Base-by-base conservation (phyloP, 495 filamentous ascomycete species). In the Pyrenula aspistea region DNA sequence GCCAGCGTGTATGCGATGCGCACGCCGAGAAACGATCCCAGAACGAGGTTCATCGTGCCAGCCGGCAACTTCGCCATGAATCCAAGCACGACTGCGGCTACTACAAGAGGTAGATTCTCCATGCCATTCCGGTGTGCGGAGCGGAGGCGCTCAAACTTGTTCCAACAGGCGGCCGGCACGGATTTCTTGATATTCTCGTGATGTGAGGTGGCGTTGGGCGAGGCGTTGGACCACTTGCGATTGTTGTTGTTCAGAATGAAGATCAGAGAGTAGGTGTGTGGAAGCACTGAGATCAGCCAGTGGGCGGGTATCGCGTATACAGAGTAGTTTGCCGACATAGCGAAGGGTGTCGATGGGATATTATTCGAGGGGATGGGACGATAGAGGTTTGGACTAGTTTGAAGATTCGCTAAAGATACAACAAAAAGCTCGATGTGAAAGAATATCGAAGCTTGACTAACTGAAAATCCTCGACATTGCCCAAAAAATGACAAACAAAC, bases 41-140 rank as follows among this genome's bases (percentile, higher is more conserved):
- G 60, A 2, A 71, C 62, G 19, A 31, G 49, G 56, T 70, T 70
- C n/a, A 70, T 15, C 1, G 56, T 61, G 15, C 36, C 52, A 22
- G 48, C 22, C 54, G 65, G 58, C 20, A 74, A 24, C 21, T 61
- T 59, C 3, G 67, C 72, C 53, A 74, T 53, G 55, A 73, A 73
- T 8, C 68, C 69, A 15, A 65, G 61, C 19, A 73, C 58, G 24
- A 76, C 67, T 15, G 71, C 66, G 2, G 67, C 57, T 2, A 63
- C 63, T 50, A 76, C 72, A 19, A 75, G 58, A 21, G 68, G 66
- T 22, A 75, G 54, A 25, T 72, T 75, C 60, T 78, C 73, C 55
- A 74, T 65, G 10, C 65, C 64, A 59, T 78, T 77, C 10, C 53
- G 53, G 55, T 77, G 73, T n/a, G 71, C 73, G 11, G 62, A 59